Evolutionary conservation across 140 eudicot genomes (phyloP), one percentile per base, ranked within the genome.

Genomic region (Bidens hawaiensis): DNA sequence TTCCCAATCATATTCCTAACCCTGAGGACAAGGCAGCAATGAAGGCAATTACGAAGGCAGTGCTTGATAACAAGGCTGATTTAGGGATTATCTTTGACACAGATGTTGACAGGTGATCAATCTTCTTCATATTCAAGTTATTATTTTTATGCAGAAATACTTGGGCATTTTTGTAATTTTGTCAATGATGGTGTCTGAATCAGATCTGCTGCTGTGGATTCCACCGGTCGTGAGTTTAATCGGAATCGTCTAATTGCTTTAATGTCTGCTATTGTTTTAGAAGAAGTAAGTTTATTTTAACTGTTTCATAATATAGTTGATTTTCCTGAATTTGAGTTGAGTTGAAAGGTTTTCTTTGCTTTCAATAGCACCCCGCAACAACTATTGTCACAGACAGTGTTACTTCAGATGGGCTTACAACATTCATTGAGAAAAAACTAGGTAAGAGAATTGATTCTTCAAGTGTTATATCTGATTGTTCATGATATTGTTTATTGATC

Each of bases 131-230:
- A 38, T 36, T 69, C 10, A 36, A 12, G 24, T 10, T 21, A 12
- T 52, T 69, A 25, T 15, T n/a, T 24, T 31, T 65, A 5, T 15
- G 15, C 24, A 42, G 47, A 69, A 34, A 48, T 38, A 15, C 19
- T 64, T 28, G 40, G 42, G 43, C 40, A 15, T 62, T 36, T 62
- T 14, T 47, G 49, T 54, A 60, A 27, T 49, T 54, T 28, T 52
- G 19, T 49, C n/a, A 46, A 57, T 70, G 24, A 14, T 25, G 34
- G 65, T 70, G 23, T 65, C 77, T 75, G 60, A 68, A 53, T 40
- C 73, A 93, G 99, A 75, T 93, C 96, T 77, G 99, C 96, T 56
- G 99, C 99, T 50, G 99, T 93, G 75, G 99, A 93, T 78, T 93
- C 93, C 57, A 66, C 77, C 58, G 99, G 99, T 18, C 88, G 87